phyloP scores from a whole-genome alignment of 257 asterid genomes.

The Forsythia suspensa region DNA sequence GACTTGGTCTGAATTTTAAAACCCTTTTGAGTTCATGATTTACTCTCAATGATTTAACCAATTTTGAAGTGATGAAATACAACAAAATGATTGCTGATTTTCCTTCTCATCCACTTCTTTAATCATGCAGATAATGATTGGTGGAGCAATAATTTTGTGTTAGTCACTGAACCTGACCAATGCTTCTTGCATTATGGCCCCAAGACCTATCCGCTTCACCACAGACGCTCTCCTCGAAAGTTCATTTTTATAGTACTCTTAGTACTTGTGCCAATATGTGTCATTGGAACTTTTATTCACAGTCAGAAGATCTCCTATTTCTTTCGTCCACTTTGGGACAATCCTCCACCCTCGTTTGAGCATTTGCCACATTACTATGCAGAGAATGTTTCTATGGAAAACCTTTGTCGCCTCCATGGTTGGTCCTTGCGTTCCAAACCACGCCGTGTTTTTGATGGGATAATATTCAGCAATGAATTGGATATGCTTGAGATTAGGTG shows the following conservation, averaged over 20 bases:
- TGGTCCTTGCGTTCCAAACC: constrained; percentile 79
- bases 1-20: not conserved
- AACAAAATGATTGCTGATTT: not conserved
- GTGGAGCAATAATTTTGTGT: constrained; percentile 29
- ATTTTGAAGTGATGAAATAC: not conserved
- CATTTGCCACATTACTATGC: constrained; percentile 85
- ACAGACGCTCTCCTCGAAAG: constrained; percentile 39
- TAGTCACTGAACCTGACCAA: constrained; percentile 21
- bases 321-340: constrained; percentile 95
- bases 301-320: constrained; percentile 70
- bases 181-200: constrained; percentile 51
- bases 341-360: constrained; percentile 65
- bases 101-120: constrained; percentile 10
- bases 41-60: not conserved
- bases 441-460: constrained; percentile 75
- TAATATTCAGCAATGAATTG: constrained; percentile 85
- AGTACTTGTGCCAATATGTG: constrained; percentile 42
- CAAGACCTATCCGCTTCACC: constrained; percentile 41
- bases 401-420: constrained; percentile 82
- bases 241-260: constrained; percentile 40
- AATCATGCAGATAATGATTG: constrained; percentile 41
- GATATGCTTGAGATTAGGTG: constrained; percentile 89
- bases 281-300: constrained; percentile 39
- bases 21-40: not conserved
- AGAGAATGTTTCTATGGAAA: constrained; percentile 74